Conservation (phyloP, 2,329 filamentous ascomycete species). For the Truncatella angustata region DNA sequence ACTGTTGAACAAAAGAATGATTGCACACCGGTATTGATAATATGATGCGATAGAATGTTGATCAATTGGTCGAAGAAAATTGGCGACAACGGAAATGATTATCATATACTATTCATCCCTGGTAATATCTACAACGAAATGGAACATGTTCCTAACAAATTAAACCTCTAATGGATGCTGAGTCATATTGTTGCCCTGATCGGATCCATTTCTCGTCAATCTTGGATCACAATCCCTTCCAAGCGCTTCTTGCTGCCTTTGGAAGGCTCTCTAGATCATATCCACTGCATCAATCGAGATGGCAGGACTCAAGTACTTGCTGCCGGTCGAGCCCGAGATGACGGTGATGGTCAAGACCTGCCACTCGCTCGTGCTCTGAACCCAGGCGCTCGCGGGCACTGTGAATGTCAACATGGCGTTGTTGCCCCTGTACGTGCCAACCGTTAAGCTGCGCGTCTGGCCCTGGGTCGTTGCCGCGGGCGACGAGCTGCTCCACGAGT, state of each 20-base stretch:
- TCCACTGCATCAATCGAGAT: slow-evolving; percentile 29
- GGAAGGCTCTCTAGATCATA: slow-evolving; percentile 20
- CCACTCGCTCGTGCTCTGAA: slow-evolving; percentile 25
- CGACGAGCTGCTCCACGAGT: slow-evolving; percentile 25
- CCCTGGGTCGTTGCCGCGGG: slow-evolving; percentile 27
- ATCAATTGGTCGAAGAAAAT: no score
- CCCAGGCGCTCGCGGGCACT: slow-evolving; percentile 26
- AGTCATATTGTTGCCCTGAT: neutral
- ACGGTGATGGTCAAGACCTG: slow-evolving; percentile 28
- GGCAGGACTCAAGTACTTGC: slow-evolving; percentile 25
- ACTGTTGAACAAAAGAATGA: no score
- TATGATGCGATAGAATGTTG: no score
- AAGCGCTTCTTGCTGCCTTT: no score
- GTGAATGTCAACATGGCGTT: slow-evolving; percentile 26
- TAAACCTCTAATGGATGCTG: neutral
- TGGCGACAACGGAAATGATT: no score
- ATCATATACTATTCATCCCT: neutral
- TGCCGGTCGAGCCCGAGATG: slow-evolving; percentile 25
- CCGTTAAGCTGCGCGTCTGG: slow-evolving; percentile 29
- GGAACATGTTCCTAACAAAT: neutral
- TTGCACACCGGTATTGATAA: neutral
- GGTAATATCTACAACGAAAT: neutral
- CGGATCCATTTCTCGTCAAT: neutral
- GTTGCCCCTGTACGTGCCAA: slow-evolving; percentile 31
- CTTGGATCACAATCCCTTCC: neutral